Percentiles rank a stretch among this genome's conserved stretches.
These are phyloP conservation scores for Puccinia triticina DNA, from an alignment of 1,284 basidiomycete genomes.

Conservation along the genomic window DNA sequence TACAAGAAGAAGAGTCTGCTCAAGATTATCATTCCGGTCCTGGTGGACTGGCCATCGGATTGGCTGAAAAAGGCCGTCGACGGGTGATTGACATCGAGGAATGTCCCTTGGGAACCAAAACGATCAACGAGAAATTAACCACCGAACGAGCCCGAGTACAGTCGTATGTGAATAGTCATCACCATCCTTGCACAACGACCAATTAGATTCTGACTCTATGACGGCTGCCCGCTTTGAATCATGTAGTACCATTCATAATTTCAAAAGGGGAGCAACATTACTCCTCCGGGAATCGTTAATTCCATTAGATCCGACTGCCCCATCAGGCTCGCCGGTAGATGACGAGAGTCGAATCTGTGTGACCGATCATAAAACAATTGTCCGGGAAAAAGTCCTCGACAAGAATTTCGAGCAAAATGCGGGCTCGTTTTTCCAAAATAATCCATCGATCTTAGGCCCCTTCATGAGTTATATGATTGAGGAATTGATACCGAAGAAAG, in stretches of 20 bases:
- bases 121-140: conserved; percentile 73
- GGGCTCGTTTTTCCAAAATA: conserved; percentile 96
- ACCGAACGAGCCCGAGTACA: conserved; percentile 71
- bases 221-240: background rate
- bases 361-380: conserved; percentile 76
- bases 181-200: background rate
- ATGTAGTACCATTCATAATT: conserved; percentile 73
- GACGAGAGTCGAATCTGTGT: conserved; percentile 72
- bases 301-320: conserved; percentile 59
- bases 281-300: conserved; percentile 75
- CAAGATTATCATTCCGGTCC: conserved; percentile 59
- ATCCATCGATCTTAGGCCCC: conserved; percentile 84
- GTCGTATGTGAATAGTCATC: conserved; percentile 64
- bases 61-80: conserved; percentile 77
- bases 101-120: conserved; percentile 85
- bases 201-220: background rate
- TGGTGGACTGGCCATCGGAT: conserved; percentile 81
- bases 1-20: background rate
- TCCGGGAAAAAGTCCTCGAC: conserved; percentile 81
- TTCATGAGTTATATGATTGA: conserved; percentile 75
- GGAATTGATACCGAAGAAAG: conserved; percentile 9
- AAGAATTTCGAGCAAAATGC: conserved; percentile 85
- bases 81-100: conserved; percentile 93
- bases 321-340: conserved; percentile 55
- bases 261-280: conserved; percentile 86